Conservation (phyloP, 2,329 filamentous ascomycete species). For the Colletotrichum horii region DNA sequence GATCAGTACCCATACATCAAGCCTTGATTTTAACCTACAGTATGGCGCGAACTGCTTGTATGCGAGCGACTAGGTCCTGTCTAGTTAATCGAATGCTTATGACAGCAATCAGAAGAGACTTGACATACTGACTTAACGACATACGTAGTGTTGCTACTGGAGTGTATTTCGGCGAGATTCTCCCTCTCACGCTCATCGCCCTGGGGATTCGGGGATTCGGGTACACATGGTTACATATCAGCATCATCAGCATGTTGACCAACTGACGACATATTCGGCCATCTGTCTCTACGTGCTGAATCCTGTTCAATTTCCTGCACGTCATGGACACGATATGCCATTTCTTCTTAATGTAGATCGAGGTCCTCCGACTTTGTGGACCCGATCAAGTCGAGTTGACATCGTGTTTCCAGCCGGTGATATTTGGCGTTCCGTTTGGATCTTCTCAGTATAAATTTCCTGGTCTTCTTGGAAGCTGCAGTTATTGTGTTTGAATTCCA, state of each 20-base stretch:
- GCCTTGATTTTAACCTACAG: background rate
- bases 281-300: background rate
- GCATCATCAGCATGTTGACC: background rate
- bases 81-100: background rate
- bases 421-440: too few relatives aligned
- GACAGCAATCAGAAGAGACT: background rate
- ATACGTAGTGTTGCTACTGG: background rate
- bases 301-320: background rate
- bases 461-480: too few relatives aligned
- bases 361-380: background rate
- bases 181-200: background rate
- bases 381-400: background rate
- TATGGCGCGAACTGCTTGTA: background rate
- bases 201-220: background rate
- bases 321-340: background rate
- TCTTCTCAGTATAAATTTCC: too few relatives aligned
- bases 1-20: background rate
- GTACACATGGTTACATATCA: background rate
- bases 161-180: background rate
- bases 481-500: too few relatives aligned
- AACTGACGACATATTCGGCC: background rate
- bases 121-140: background rate
- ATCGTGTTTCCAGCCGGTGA: too few relatives aligned
- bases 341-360: background rate
- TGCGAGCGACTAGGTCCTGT: background rate